Base-by-base conservation (phyloP, 2,329 filamentous ascomycete species). In the Penicillium sclerotigenum region DNA sequence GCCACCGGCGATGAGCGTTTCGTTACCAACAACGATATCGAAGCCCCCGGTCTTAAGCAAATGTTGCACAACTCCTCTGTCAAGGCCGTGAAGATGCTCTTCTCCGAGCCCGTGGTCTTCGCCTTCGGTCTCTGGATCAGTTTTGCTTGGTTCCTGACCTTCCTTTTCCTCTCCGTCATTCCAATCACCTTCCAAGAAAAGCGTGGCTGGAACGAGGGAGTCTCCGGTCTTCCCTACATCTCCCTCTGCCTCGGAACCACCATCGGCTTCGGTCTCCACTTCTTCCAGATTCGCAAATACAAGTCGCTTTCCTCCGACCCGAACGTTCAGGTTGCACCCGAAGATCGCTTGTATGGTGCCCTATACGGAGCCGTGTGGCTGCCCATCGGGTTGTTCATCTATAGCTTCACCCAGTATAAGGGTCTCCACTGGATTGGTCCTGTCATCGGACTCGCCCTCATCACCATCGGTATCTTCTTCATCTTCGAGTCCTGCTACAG, bases 401-500 rank as follows among this genome's bases (percentile, higher is more conserved):
- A 82, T 74, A 76, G 72, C 37, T 82, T 81, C 72, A 81, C 79
- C 1, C 80, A 82, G 64, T 82, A 82, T 65, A 73, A 69, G 5
- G 72, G 75, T 50, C 65, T 82, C 1, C 70, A 65, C 49, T 82
- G 80, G 80, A 76, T 81, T 48, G 80, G 76, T 0, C 80, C 80
- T 1, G 69, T 75, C 31, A 77, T 82, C 47, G 77, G 76, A 14
- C 74, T 82, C 3, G 79, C 75, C 0, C 76, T 78, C 9, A 82
- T 82, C 49, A 73, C 78, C 3, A 75, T 81, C 53, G 80, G 80
- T 5, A 81, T 82, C 66, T 82, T 78, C 75, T 82, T 81, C 69
- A 79, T 70, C 51, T 71, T 71, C 51, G 69, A 71, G 57, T 67
- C 65, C 4, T 68, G 65, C 52, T 82, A 82, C 65, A 76, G 71